Evolutionary conservation across 2,329 filamentous ascomycete species (phyloP), one percentile per base, ranked within the genome.

Genomic region (Diplocarpon mali): DNA sequence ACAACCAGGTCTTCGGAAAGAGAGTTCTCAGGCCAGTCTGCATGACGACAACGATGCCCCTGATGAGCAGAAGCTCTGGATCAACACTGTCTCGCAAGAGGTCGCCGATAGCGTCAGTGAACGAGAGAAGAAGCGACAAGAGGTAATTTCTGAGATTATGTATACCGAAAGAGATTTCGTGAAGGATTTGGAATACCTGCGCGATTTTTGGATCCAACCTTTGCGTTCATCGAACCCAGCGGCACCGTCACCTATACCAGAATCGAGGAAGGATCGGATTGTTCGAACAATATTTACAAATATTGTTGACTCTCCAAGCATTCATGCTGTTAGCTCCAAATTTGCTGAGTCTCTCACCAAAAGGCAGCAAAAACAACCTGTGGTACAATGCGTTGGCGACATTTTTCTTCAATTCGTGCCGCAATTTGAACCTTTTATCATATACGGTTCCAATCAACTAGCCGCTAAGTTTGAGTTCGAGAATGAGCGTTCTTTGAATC

Each of bases 81-180:
- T 98, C 65, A 96, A 96, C 64, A 95, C 89, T 12, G 92, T 98
- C 30, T 86, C 89, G 1, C 92, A 95, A 64, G 92, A 96, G 63
- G 72, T 98, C 46, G 88, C 89, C 0, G 89, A 96, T 56, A 85
- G 82, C 60, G 82, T 95, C 27, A 80, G 80, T 40, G 92, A 98
- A 55, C 78, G 77, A 54, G 92, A 98, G 65, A 93, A 95, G 78
- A 96, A 96, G 69, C 79, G 92, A 36, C 92, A 98, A 62, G 92
- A 98, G 62, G 85, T 98, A 56, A 95, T 98, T 48, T 95, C 90
- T 5, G 92, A 98, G 64, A 81, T 96, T 50, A 95, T 93, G 79
- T 98, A 98, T 67, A 98, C 92, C 0, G 92, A 98, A 64, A 79
- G 92, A 56, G 92, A 98, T 67, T 98, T 98, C 58, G 92, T 98